Evolutionary conservation across 2,329 filamentous ascomycete species (phyloP).

Genomic region (Raffaelea deltoideospora): DNA sequence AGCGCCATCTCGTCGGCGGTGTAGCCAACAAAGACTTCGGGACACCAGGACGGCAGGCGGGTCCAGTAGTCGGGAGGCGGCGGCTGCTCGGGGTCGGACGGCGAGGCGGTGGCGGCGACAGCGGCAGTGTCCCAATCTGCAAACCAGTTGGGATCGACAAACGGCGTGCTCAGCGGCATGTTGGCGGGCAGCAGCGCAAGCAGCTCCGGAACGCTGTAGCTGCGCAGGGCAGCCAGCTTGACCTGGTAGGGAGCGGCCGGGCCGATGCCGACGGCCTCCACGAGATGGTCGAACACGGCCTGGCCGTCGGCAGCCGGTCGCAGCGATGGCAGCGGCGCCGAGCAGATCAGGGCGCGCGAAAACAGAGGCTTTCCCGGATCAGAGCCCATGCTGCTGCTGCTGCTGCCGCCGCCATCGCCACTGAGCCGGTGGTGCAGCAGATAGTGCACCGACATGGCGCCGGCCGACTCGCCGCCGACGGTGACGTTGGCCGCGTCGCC

Average conservation of each 20-base stretch:
- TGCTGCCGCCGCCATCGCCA: no score
- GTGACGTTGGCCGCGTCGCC: constrained; percentile 36
- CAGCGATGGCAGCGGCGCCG: not conserved
- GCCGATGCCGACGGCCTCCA: not conserved
- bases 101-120: no score
- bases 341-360: constrained; percentile 14
- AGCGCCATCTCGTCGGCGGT: constrained; percentile 3
- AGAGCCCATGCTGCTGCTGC: no score
- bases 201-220: not conserved
- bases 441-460: constrained; percentile 26
- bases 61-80: not conserved
- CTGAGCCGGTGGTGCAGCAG: constrained; percentile 7
- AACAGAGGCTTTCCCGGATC: constrained; percentile 30
- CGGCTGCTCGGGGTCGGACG: not conserved
- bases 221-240: constrained; percentile 1
- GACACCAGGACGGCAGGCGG: constrained; percentile 3
- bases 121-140: not conserved
- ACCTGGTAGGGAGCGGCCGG: not conserved
- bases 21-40: not conserved
- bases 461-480: constrained; percentile 39
- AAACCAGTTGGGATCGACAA: not conserved
- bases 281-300: constrained; percentile 3
- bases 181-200: not conserved
- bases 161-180: not conserved
- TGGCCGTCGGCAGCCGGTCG: constrained; percentile 1